Evolutionary conservation across 148 eudicot species (phyloP), one percentile per base, ranked within the genome.

Genomic region (Polygonum aviculare): DNA sequence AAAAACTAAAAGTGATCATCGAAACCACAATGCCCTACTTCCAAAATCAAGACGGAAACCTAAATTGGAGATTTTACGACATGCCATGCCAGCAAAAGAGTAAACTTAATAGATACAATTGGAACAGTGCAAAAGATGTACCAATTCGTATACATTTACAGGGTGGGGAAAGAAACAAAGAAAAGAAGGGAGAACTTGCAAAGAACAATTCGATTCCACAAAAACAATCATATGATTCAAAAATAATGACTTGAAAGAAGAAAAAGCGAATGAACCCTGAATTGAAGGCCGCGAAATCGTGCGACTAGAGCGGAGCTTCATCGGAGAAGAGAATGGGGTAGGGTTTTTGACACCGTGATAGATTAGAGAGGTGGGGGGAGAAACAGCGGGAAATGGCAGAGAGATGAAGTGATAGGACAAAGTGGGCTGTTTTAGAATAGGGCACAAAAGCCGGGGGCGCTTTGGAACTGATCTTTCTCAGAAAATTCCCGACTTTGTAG

Each of bases 291-390:
- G 21, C 44, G 44, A 15, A 67, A 38, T 36, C 2, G 72, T 67
- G 72, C 72, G 72, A 67, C 21, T 67, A 14, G 72, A 67, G 45
- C 72, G 72, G 21, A 67, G 72, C 72, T 38, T 67, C 72, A 67
- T 67, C 44, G 72, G 45, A 67, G 72, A 67, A 36, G 45, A 35
- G 21, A 67, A 67, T 5, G 69, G 69, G 40, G 72, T 67, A 67
- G 72, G 72, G 72, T 67, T 67, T 5, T 12, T 2, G 15, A 33
- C 69, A 3, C 33, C 31, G 33, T 3, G 55, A 18, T 15, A 51
- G 5, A 16, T n/a, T n/a, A n/a, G n/a, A 22, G 11, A n/a, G n/a
- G n/a, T n/a, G 69, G 69, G 14, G 69, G 14, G 44, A 5, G 19
- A 67, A 67, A 67, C 72, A 45, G 72, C 72, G 72, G 72, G 72